These are phyloP conservation scores for Ophiostoma piceae DNA, from an alignment of 2,329 filamentous ascomycete genomes.

Conservation along the genomic window DNA sequence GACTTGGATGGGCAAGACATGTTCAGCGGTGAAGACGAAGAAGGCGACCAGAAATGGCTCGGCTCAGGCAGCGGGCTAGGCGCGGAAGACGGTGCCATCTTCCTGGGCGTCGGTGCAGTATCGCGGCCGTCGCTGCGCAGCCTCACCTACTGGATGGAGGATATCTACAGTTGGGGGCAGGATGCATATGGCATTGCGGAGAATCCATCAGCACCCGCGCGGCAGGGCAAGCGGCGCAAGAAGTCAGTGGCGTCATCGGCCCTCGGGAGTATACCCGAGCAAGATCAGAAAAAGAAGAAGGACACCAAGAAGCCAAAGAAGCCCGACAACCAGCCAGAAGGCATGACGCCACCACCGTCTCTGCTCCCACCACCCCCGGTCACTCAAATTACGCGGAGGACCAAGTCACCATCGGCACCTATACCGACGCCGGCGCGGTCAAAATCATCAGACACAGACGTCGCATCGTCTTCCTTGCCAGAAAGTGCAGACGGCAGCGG, in stretches of 20 bases:
- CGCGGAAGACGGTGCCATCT: constrained; percentile 77
- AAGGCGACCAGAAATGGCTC: constrained; percentile 54
- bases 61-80: constrained; percentile 63
- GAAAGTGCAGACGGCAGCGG: constrained; percentile 28
- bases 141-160: constrained; percentile 81
- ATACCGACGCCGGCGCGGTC: not conserved
- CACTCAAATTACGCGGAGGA: constrained; percentile 26
- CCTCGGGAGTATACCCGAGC: constrained; percentile 24
- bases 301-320: not conserved
- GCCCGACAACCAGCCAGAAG: not conserved
- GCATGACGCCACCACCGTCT: constrained; percentile 11
- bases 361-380: constrained; percentile 28
- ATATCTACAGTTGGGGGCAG: constrained; percentile 77
- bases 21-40: not conserved
- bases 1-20: not conserved
- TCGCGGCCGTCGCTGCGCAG: constrained; percentile 65
- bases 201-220: constrained; percentile 64
- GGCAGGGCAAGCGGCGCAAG: constrained; percentile 38
- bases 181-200: constrained; percentile 80
- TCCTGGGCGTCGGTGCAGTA: constrained; percentile 72
- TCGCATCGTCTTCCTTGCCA: constrained; percentile 13
- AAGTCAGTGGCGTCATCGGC: constrained; percentile 17
- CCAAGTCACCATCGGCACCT: constrained; percentile 14
- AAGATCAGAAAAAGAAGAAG: constrained; percentile 14
- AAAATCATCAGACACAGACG: constrained; percentile 19